These are phyloP conservation scores for Patellaria atrata DNA, from an alignment of 495 filamentous ascomycete genomes.

Conservation along the genomic window DNA sequence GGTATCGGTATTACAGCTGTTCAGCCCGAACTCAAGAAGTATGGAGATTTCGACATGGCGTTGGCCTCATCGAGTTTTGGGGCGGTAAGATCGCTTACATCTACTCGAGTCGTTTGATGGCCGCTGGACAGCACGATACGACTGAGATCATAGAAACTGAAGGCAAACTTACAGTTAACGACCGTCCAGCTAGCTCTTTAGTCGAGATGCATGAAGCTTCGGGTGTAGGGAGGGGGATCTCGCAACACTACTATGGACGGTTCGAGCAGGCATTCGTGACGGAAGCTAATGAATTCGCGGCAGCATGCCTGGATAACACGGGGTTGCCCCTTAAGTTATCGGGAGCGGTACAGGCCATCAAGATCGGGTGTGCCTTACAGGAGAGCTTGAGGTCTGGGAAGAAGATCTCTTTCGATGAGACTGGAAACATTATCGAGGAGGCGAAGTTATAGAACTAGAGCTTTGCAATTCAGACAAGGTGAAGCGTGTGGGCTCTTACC, in stretches of 20 bases:
- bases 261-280: constrained; percentile 49
- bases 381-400: constrained; percentile 40
- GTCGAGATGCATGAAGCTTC: constrained; percentile 36
- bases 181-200: constrained; percentile 36
- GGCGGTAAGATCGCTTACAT: constrained; percentile 47
- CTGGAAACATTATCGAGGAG: too few relatives aligned
- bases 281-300: constrained; percentile 48
- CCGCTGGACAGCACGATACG: constrained; percentile 46
- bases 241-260: constrained; percentile 43
- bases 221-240: constrained; percentile 42
- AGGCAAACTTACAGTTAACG: constrained; percentile 45
- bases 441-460: too few relatives aligned
- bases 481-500: too few relatives aligned
- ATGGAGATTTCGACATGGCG: constrained; percentile 47
- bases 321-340: constrained; percentile 39
- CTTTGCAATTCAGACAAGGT: too few relatives aligned
- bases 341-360: constrained; percentile 43
- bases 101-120: constrained; percentile 48
- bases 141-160: constrained; percentile 51
- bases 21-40: constrained; percentile 42
- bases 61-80: constrained; percentile 49
- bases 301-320: constrained; percentile 35
- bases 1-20: constrained; percentile 45
- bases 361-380: constrained; percentile 46
- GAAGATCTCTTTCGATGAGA: constrained; percentile 45